These are phyloP conservation scores for Saturnispora sekii DNA, from an alignment of 805 yeast species.

Conservation along the genomic window DNA sequence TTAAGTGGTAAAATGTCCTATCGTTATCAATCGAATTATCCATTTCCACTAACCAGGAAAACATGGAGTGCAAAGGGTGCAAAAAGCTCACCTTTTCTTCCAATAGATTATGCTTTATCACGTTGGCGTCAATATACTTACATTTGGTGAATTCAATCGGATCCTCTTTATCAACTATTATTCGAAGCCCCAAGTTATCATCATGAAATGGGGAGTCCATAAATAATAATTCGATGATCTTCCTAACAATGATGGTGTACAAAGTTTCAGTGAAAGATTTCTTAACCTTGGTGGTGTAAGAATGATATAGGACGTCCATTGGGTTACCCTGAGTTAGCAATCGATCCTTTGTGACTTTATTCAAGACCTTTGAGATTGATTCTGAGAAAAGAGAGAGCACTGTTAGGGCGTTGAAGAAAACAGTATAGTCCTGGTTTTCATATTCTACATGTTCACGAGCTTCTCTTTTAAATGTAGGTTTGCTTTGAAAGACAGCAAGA, in stretches of 20 bases:
- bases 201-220: constrained; percentile 8
- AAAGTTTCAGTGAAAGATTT: constrained; percentile 15
- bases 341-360: constrained; percentile 14
- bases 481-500: constrained; percentile 63
- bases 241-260: constrained; percentile 11
- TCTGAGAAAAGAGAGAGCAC: constrained; percentile 57
- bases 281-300: constrained; percentile 11
- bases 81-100: constrained; percentile 52
- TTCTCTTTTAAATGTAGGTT: constrained; percentile 67
- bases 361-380: constrained; percentile 38
- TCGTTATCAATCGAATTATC: constrained; percentile 21
- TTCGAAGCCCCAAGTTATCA: constrained; percentile 5
- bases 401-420: constrained; percentile 58
- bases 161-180: constrained; percentile 19
- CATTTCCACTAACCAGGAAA: constrained; percentile 62
- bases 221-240: constrained; percentile 13
- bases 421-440: constrained; percentile 76
- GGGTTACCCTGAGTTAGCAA: constrained; percentile 10
- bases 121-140: constrained; percentile 16
- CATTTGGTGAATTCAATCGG: constrained; percentile 14
- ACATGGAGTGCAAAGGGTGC: constrained; percentile 70
- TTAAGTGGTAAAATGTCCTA: constrained; percentile 8
- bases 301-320: constrained; percentile 14
- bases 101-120: constrained; percentile 34
- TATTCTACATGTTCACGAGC: constrained; percentile 78